These are phyloP conservation scores for Pseudocercospora vitis DNA, from an alignment of 2,329 filamentous ascomycete genomes.

Conservation along the genomic window DNA sequence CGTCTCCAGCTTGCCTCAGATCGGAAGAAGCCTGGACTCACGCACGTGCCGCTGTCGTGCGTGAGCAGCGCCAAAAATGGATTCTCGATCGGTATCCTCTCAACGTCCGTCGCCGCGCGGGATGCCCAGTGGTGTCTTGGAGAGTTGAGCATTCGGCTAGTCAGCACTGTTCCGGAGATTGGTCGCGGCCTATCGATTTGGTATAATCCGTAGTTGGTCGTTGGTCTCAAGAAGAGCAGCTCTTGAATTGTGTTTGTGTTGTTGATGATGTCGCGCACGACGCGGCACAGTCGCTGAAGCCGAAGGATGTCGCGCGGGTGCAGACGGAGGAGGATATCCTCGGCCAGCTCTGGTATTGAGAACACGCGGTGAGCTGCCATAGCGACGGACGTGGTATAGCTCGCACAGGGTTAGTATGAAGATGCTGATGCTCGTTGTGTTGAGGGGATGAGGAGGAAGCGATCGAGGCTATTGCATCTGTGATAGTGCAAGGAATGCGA, in stretches of 20 bases:
- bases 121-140: not conserved
- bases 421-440: too few species aligned
- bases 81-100: not conserved
- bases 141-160: not conserved
- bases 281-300: slow-evolving; percentile 2
- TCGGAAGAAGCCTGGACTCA: not conserved
- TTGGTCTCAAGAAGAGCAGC: not conserved
- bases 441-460: too few species aligned
- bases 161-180: not conserved
- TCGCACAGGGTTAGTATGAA: too few species aligned
- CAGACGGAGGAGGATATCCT: slow-evolving; percentile 5
- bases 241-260: not conserved
- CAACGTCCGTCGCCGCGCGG: not conserved
- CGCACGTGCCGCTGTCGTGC: not conserved
- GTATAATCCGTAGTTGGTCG: not conserved
- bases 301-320: not conserved
- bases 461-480: too few species aligned
- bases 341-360: not conserved
- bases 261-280: slow-evolving; percentile 3
- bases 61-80: not conserved
- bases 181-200: not conserved
- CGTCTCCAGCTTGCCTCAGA: slow-evolving; percentile 2
- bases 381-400: not conserved
- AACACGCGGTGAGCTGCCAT: slow-evolving; percentile 1
- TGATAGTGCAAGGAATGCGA: too few species aligned